These are phyloP conservation scores for Candida pseudocylindracea DNA, from an alignment of 1,139 yeast genomes.

Conservation along the genomic window DNA sequence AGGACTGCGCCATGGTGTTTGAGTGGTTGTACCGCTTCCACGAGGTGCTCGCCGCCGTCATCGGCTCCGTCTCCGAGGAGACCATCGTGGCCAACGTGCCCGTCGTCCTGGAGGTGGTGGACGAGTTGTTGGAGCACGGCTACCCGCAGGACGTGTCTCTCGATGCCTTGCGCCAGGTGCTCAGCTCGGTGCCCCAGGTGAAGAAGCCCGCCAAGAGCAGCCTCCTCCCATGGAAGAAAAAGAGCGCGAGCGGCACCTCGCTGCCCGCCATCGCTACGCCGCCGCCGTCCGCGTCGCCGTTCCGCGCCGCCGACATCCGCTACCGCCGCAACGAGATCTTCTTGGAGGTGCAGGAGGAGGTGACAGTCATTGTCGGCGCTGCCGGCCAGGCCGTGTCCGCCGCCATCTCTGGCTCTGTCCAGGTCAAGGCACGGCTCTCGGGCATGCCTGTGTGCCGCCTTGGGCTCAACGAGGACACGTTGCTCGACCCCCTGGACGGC, in stretches of 20 bases:
- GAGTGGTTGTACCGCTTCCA: conserved; percentile 28
- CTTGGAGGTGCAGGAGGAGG: conserved; percentile 54
- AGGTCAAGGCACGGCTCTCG: conserved; percentile 48
- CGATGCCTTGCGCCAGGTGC: not conserved
- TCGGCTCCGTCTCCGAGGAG: conserved; percentile 12
- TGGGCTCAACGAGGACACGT: conserved; percentile 28
- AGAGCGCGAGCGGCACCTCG: not conserved
- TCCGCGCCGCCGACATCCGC: conserved; percentile 57
- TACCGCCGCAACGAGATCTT: conserved; percentile 69
- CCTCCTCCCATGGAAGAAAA: not conserved
- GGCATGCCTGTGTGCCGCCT: conserved; percentile 56
- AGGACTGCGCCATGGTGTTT: conserved; percentile 60
- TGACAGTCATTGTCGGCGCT: conserved; percentile 42
- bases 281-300: conserved; percentile 12
- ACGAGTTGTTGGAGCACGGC: conserved; percentile 14
- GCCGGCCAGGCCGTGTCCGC: conserved; percentile 43
- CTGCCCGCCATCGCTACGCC: not conserved
- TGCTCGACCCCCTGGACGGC: conserved; percentile 17
- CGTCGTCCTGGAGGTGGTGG: conserved; percentile 52
- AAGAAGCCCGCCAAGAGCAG: not conserved
- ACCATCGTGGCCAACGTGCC: conserved; percentile 28
- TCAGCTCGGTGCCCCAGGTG: conserved; percentile 1
- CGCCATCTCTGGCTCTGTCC: conserved; percentile 58
- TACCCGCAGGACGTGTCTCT: not conserved
- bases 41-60: conserved; percentile 29